Conservation (phyloP, 192 early-diverging fungal genomes). For the Spinellus fusiger region DNA sequence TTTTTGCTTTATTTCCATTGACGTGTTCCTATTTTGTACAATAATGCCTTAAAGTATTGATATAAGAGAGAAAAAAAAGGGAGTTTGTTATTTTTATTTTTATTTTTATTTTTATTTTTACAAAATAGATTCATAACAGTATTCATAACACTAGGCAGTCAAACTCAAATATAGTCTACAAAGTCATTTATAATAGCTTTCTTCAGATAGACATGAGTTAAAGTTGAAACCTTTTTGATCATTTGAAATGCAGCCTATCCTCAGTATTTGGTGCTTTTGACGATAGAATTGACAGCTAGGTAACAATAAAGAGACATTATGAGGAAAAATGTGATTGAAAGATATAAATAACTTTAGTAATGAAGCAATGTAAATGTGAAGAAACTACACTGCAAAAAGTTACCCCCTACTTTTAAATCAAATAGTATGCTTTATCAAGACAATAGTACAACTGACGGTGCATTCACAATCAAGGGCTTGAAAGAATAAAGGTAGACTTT, state of each 20-base stretch:
- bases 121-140: background rate
- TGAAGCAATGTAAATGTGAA: too few species aligned
- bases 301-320: too few species aligned
- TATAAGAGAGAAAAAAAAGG: background rate
- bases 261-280: background rate
- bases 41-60: too few species aligned
- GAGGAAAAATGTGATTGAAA: background rate
- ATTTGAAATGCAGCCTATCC: background rate
- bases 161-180: slow-evolving; percentile 8
- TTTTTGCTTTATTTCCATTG: too few species aligned
- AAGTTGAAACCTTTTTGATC: background rate
- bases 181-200: background rate
- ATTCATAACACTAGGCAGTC: background rate
- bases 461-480: too few species aligned
- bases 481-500: too few species aligned
- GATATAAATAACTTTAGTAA: too few species aligned
- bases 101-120: background rate
- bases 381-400: too few species aligned
- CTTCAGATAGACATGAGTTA: background rate
- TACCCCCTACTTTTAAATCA: too few species aligned
- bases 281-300: background rate
- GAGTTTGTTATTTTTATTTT: background rate
- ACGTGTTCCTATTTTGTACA: too few species aligned
- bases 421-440: too few species aligned
- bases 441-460: too few species aligned